These are phyloP conservation scores for Ceratocystis destructans DNA, from an alignment of 2,329 filamentous ascomycete genomes.

Conservation along the genomic window DNA sequence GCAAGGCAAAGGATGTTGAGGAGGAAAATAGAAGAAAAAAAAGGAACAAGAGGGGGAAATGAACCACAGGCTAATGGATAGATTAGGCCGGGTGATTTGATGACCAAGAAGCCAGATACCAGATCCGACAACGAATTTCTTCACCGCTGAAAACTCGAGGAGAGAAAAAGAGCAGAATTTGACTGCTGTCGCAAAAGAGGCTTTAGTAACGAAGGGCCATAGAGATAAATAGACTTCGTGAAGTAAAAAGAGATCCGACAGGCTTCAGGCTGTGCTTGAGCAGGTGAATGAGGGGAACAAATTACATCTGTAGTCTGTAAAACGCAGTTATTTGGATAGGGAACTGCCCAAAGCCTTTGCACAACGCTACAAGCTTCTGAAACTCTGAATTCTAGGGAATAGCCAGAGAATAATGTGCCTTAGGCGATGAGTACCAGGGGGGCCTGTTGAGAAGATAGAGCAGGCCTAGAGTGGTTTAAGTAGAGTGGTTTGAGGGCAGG, in stretches of 20 bases:
- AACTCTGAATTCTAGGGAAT: conserved; percentile 11
- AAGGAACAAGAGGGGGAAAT: conserved; percentile 1
- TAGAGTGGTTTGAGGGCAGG: background rate
- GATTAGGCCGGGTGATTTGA: background rate
- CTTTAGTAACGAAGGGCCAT: background rate
- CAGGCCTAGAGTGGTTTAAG: background rate
- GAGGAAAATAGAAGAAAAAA: conserved; percentile 8
- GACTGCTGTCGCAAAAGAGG: background rate
- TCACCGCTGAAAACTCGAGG: conserved; percentile 2
- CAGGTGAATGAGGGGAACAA: conserved; percentile 2
- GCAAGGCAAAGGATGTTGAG: conserved; percentile 3
- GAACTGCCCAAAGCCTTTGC: background rate
- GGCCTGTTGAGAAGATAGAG: background rate
- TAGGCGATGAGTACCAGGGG: background rate
- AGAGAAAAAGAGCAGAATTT: background rate
- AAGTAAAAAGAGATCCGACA: background rate
- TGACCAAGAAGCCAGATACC: conserved; percentile 11
- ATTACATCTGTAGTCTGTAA: background rate
- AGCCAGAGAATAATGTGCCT: background rate
- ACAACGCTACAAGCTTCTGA: conserved; percentile 10
- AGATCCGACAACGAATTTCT: conserved; percentile 9
- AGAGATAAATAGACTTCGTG: background rate
- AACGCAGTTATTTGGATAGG: background rate
- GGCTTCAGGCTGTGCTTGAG: background rate
- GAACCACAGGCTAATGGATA: background rate